Evolutionary conservation across 352 stramenopile genomes (phyloP), one percentile per base, ranked within the genome.

Genomic region (Phytophthora pluvialis): DNA sequence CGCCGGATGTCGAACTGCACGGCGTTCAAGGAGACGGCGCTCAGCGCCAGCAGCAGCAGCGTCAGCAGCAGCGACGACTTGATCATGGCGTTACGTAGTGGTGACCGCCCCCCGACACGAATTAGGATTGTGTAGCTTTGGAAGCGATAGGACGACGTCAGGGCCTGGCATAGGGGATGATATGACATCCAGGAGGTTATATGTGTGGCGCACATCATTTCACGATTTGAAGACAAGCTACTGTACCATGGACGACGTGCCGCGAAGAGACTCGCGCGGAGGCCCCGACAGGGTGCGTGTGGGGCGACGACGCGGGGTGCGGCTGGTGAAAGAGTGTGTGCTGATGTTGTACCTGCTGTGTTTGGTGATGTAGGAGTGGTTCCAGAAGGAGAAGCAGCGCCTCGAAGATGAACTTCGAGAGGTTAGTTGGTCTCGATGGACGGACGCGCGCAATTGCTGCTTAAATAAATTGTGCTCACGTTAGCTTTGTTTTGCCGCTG

Each of bases 1-100:
- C 76, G 77, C 0, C 74, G 80, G 25, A 95, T 70, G 63, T 94
- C 86, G 54, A 95, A 95, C 63, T 94, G 85, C 63, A 95, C 85
- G 26, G 72, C 85, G 7, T 75, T 3, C n/a, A 71, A 28, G 28
- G 54, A 67, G 10, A 63, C 16, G 36, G 55, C 55, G 49, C 62
- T 56, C 21, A 81, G 40, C 1, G 64, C 62, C 29, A 74, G 48
- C 31, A 82, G 35, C 33, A 89, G 61, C 64, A 83, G 51, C 51
- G 72, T 44, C 64, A 78, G 39, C 39, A 69, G 44, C 39, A 69
- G 44, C 57, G 38, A 39, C 56, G 59, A 63, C 60, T 63, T 81
- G 29, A 62, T 60, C 39, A 63, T 71, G 4, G 36, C 42, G 21
- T 10, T 29, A 40, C 21, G 32, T 39, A 45, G 59, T 46, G 40